Evolutionary conservation across 1,139 yeast species (phyloP).

Genomic region (Magnusiomyces fungicola): DNA sequence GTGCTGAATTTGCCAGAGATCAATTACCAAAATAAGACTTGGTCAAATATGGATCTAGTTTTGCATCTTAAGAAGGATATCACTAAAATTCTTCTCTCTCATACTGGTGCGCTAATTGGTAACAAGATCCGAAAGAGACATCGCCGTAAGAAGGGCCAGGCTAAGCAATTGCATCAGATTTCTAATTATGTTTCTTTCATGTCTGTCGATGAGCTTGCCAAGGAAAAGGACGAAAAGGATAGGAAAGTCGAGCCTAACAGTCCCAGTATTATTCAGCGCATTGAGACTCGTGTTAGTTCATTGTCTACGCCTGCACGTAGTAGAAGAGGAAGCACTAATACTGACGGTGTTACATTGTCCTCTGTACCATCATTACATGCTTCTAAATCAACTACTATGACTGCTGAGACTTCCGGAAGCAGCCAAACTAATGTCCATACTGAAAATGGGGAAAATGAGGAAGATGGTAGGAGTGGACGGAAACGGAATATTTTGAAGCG

Average conservation of each 20-base stretch:
- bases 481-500: slow-evolving; percentile 5
- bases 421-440: too few relatives aligned
- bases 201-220: slow-evolving; percentile 27
- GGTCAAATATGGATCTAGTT: slow-evolving; percentile 74
- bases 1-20: slow-evolving; percentile 59
- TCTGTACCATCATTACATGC: too few relatives aligned
- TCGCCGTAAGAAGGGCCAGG: slow-evolving; percentile 25
- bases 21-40: slow-evolving; percentile 56
- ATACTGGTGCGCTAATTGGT: slow-evolving; percentile 72
- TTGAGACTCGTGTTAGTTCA: too few relatives aligned
- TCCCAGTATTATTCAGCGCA: too few relatives aligned
- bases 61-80: slow-evolving; percentile 56
- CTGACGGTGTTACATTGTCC: too few relatives aligned
- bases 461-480: slow-evolving; percentile 1
- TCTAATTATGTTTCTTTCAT: slow-evolving; percentile 31
- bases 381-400: too few relatives aligned
- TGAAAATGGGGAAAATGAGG: background rate
- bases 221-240: background rate
- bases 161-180: slow-evolving; percentile 29
- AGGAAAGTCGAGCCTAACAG: background rate
- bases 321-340: background rate
- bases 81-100: slow-evolving; percentile 57
- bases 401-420: too few relatives aligned
- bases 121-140: slow-evolving; percentile 51
- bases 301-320: too few relatives aligned